Evolutionary conservation across 2,329 filamentous ascomycete genomes (phyloP), one percentile per base, ranked within the genome.

Genomic region (Rhinocladiella similis): DNA sequence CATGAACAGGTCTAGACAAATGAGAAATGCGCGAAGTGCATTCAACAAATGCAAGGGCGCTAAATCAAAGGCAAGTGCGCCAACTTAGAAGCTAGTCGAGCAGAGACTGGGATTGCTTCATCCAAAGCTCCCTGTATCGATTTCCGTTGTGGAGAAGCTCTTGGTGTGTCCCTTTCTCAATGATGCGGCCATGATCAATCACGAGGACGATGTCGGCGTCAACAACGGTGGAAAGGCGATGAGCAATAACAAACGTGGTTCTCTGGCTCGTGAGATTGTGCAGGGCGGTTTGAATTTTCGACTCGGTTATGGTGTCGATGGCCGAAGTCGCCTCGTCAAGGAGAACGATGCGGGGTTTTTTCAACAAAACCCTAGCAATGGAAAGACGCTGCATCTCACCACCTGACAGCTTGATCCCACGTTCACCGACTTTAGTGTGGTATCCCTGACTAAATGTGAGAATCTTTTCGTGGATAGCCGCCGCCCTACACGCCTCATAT

Each of bases 171-270:
- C 38, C 38, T 41, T 41, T 5, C 77, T 97, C 93, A 1, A 95
- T 88, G 41, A 97, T 84, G 57, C 84, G 81, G 5, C 93, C 93
- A 66, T 89, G 85, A 71, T 96, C 91, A 70, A 97, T 93, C n/a
- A 97, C 93, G 63, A 94, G 96, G 65, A 97, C 97, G 46, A 92
- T 76, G 69, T 97, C 93, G 0, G 93, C 93, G 70, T 93, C 92
- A 70, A 96, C 91, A 58, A 97, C 96, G 0, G 93, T 96, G 67
- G 86, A 90, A 5, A 97, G 77, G 18, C 93, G 82, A 73, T 97
- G 93, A 2, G 93, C 93, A 1, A 97, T 92, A 1, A 92, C 92
- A 60, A 97, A 93, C 0, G 93, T 97, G 6, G 91, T 96, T 47
- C 91, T 83, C 45, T 86, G 90, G 77, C 88, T 87, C 16, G 90